Conservation (phyloP, 164 flowering plant species). For the Cinnamomum micranthum region DNA sequence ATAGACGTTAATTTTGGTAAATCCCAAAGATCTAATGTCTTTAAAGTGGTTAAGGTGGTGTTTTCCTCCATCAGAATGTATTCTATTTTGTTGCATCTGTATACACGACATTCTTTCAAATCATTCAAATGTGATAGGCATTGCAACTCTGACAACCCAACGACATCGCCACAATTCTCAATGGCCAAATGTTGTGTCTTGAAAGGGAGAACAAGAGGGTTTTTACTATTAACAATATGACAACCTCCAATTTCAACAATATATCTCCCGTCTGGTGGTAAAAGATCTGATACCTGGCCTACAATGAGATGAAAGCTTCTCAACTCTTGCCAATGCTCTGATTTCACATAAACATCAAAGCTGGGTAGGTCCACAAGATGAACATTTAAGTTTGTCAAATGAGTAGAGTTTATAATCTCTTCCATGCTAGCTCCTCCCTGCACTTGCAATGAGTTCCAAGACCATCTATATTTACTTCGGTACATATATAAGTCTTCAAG, state of each 20-base stretch:
- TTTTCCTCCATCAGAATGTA: background rate
- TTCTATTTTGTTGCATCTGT: background rate
- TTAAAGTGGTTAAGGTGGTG: background rate
- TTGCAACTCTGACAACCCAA: background rate
- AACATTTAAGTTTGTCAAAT: background rate
- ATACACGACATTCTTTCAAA: background rate
- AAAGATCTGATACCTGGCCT: background rate
- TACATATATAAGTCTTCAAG: constrained; percentile 4
- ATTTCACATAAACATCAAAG: background rate
- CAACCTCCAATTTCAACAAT: background rate
- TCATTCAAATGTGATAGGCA: background rate
- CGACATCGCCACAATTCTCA: background rate
- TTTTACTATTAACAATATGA: background rate
- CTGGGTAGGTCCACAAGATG: background rate
- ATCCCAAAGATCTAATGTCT: background rate
- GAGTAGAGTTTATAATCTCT: background rate
- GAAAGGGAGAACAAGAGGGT: background rate
- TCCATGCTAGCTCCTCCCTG: background rate
- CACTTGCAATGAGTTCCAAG: background rate
- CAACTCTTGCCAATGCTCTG: background rate
- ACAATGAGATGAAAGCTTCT: background rate
- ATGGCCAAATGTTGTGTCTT: background rate
- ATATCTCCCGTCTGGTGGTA: background rate
- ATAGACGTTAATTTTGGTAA: background rate
- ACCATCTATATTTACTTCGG: background rate